Percentiles rank a stretch among this genome's conserved stretches.
Conservation (phyloP, 345 rosid species). For the Gossypium mustelinum region DNA sequence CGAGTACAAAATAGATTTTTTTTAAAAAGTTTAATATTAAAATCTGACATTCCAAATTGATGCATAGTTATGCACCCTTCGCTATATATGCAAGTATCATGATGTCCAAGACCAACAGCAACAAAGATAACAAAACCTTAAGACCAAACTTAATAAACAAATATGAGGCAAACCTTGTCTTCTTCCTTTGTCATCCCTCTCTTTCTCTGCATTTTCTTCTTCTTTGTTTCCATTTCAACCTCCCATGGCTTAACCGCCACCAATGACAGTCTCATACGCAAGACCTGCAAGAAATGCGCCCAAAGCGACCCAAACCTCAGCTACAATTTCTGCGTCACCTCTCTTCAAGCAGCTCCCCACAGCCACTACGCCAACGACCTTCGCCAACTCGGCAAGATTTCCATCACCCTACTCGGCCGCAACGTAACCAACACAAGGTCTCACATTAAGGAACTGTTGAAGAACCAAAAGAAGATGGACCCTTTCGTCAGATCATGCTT, state of each 20-base stretch:
- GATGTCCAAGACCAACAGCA: background rate
- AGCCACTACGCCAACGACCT: slow-evolving; percentile 30
- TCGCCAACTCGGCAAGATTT: slow-evolving; percentile 40
- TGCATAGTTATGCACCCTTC: too few relatives aligned
- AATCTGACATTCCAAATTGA: too few relatives aligned
- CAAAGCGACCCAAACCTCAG: slow-evolving; percentile 32
- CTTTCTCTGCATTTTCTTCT: slow-evolving; percentile 6
- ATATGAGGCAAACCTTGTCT: slow-evolving; percentile 15
- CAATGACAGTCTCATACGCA: slow-evolving; percentile 23
- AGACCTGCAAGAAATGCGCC: slow-evolving; percentile 46
- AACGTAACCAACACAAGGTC: slow-evolving; percentile 39
- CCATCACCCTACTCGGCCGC: slow-evolving; percentile 32
- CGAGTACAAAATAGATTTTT: too few relatives aligned
- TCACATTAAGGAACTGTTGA: slow-evolving; percentile 28
- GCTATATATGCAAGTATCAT: background rate
- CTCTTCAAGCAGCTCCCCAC: slow-evolving; percentile 34
- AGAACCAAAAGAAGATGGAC: slow-evolving; percentile 26
- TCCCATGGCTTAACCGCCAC: slow-evolving; percentile 8
- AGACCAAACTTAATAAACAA: background rate
- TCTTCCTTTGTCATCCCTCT: slow-evolving; percentile 9
- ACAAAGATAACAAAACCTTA: background rate
- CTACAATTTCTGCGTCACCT: slow-evolving; percentile 41
- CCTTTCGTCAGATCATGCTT: slow-evolving; percentile 30
- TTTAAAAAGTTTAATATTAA: too few relatives aligned
- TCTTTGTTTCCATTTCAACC: background rate